A percentile compares a stretch with the other conserved stretches of the same genome.
phyloP scores from a whole-genome alignment of 306 rosid genomes.

The Abrus pulchellus region DNA sequence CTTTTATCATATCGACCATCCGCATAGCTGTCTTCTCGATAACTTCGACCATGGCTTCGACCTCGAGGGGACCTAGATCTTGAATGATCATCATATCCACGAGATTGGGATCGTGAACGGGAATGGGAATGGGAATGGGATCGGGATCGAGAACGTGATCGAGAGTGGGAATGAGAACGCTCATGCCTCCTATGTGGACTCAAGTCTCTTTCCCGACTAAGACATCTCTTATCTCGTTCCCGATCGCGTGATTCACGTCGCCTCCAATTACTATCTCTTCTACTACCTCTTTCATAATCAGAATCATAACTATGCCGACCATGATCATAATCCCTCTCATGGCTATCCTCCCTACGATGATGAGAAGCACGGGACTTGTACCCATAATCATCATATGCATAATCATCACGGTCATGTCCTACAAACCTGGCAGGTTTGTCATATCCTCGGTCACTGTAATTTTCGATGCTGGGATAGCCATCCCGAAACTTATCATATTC shows the following conservation, averaged over 20 bases:
- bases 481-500: slow-evolving; percentile 82
- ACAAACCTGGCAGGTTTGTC: slow-evolving; percentile 71
- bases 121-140: slow-evolving; percentile 70
- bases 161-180: slow-evolving; percentile 59
- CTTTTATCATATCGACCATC: slow-evolving; percentile 76
- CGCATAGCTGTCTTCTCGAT: slow-evolving; percentile 84
- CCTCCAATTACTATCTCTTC: slow-evolving; percentile 84
- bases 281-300: slow-evolving; percentile 83
- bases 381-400: slow-evolving; percentile 82
- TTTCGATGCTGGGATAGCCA: slow-evolving; percentile 70
- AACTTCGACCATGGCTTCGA: slow-evolving; percentile 80
- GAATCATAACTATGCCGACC: slow-evolving; percentile 87
- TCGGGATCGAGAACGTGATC: slow-evolving; percentile 38
- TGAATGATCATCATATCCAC: slow-evolving; percentile 78
- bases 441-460: slow-evolving; percentile 73
- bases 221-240: slow-evolving; percentile 75
- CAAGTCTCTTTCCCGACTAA: slow-evolving; percentile 75
- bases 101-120: slow-evolving; percentile 75
- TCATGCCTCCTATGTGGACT: slow-evolving; percentile 83
- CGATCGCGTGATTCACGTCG: slow-evolving; percentile 79
- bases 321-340: slow-evolving; percentile 82
- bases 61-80: slow-evolving; percentile 93
- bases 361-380: slow-evolving; percentile 70
- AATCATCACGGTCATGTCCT: slow-evolving; percentile 79
- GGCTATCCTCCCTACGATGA: slow-evolving; percentile 85